Evolutionary conservation across 371 early-diverging fungal species (phyloP).

Genomic region (Syncephalastrum monosporum): DNA sequence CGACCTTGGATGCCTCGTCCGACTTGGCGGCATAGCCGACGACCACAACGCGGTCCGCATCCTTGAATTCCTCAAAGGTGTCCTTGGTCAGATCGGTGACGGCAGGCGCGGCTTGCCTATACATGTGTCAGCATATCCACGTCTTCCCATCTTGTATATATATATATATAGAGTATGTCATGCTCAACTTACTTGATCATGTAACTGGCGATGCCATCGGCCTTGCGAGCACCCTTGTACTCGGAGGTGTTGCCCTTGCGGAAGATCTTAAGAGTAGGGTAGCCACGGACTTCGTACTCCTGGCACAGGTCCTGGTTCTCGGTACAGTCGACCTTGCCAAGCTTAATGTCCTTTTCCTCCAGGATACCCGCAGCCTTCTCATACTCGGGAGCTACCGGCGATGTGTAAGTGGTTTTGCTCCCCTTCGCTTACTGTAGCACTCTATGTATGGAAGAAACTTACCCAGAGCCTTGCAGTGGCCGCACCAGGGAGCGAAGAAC

Average conservation of each 20-base stretch:
- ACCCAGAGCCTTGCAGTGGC: conserved; percentile 88
- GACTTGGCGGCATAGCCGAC: conserved; percentile 72
- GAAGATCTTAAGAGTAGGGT: conserved; percentile 94
- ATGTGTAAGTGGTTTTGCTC: neutral
- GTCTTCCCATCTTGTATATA: conserved; percentile 1
- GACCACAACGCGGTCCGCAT: conserved; percentile 84
- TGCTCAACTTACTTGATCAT: conserved; percentile 78
- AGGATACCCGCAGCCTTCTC: conserved; percentile 84
- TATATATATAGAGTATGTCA: no score
- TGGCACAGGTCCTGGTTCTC: conserved; percentile 80
- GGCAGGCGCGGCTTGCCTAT: conserved; percentile 77
- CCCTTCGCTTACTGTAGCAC: neutral
- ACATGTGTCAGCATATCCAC: neutral
- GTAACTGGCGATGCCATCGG: conserved; percentile 80
- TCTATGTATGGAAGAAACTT: conserved; percentile 11
- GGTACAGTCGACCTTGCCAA: conserved; percentile 97
- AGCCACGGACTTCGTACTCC: conserved; percentile 81
- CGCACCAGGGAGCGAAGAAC: conserved; percentile 97
- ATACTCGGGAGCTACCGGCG: conserved; percentile 80
- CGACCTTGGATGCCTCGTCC: conserved; percentile 58
- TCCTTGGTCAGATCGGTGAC: conserved; percentile 66
- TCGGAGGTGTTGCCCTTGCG: conserved; percentile 65
- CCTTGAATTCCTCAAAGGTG: conserved; percentile 70
- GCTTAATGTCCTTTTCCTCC: conserved; percentile 62
- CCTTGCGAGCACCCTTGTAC: conserved; percentile 85